Base-by-base conservation (phyloP, 2,329 filamentous ascomycete species). In the Leptographium lundbergii region DNA sequence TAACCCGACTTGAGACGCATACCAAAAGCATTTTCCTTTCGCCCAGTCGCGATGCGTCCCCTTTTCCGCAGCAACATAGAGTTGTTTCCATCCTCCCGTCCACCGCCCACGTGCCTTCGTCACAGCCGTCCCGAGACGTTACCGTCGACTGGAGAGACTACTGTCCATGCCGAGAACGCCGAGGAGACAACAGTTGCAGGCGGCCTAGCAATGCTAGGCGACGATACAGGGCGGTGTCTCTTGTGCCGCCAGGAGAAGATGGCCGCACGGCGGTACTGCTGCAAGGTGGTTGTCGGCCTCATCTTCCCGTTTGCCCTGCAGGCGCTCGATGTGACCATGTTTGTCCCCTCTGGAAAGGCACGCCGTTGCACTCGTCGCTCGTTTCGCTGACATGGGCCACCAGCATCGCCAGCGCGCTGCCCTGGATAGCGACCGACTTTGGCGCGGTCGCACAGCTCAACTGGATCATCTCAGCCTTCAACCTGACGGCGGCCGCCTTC, bases 401-500 rank as follows among this genome's bases (percentile, higher is more conserved):
- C 47, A 50, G 47, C 25, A 64, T 85, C 13, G 81, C 82, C 2
- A 79, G 79, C 13, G 81, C 81, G 0, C 69, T 84, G 22, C 79
- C 81, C 0, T 81, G 77, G 63, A 87, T 88, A 54, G 84, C 84
- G 3, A 74, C 77, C 0, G 81, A 87, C 66, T 88, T 88, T 68
- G 69, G 75, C 61, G 67, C 82, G 65, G 67, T 82, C 5, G 75
- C 78, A 22, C 78, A 85, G 64, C 74, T 86, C 2, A 87, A 85
- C 66, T 87, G 84, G 83, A 85, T 89, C 65, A 80, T 87, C 22
- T 84, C 85, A 0, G 75, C 83, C 7, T 88, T 87, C 69, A 87
- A 84, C 57, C 73, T 89, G 17, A 85, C 83, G 0, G 81, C 81
- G 0, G 84, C 85, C 1, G 79, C 84, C 1, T 87, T 87, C 63